Percentiles rank a stretch among this genome's conserved stretches.
These are phyloP conservation scores for Carnegiea gigantea DNA, from an alignment of 179 eudicot species.

Conservation along the genomic window DNA sequence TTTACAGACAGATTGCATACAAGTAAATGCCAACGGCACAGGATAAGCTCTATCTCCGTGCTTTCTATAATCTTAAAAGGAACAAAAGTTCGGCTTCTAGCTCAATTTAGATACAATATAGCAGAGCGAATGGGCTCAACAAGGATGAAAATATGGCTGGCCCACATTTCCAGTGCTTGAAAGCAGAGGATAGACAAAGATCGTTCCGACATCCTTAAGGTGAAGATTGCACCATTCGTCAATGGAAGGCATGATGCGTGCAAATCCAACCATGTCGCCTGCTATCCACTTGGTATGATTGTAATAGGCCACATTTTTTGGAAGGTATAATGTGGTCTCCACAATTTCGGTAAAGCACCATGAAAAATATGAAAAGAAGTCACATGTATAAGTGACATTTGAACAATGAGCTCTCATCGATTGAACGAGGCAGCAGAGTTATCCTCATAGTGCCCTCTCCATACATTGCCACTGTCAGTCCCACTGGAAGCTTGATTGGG, in stretches of 20 bases:
- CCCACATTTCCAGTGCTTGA: background rate
- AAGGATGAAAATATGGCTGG: background rate
- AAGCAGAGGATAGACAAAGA: background rate
- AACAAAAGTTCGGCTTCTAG: too few species aligned
- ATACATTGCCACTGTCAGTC: conserved; percentile 82
- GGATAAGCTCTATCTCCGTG: background rate
- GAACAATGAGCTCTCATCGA: conserved; percentile 29
- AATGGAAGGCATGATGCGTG: background rate
- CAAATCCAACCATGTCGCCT: background rate
- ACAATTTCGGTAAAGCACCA: background rate
- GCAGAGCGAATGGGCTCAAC: too few species aligned
- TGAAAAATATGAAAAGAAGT: background rate
- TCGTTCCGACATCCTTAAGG: background rate
- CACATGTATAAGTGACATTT: background rate
- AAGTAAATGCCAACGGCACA: conserved; percentile 16
- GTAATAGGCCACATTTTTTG: background rate
- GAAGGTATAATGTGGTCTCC: background rate
- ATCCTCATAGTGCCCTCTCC: conserved; percentile 84
- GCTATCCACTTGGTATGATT: background rate
- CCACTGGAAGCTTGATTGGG: conserved; percentile 89
- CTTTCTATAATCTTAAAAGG: too few species aligned
- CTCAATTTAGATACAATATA: too few species aligned
- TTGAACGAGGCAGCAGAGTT: conserved; percentile 70
- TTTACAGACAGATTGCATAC: conserved; percentile 29
- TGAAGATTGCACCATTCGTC: background rate